These are phyloP conservation scores for Scheffersomyces lignicola DNA, from an alignment of 1,139 yeast genomes.

Conservation along the genomic window DNA sequence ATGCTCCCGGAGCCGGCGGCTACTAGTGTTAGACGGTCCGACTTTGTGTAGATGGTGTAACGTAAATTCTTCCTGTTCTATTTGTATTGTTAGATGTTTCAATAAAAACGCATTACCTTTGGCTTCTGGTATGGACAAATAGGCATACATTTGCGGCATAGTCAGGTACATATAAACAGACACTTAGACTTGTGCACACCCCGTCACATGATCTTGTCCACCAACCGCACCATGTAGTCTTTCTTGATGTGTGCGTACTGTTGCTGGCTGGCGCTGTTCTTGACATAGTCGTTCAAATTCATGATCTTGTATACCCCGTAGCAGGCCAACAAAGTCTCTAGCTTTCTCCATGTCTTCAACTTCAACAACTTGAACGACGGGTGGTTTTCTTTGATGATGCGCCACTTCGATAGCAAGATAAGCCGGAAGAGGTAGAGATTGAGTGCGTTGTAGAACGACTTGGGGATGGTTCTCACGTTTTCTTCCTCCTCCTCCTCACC, in stretches of 20 bases:
- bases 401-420: constrained; percentile 43
- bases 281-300: constrained; percentile 39
- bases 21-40: constrained; percentile 22
- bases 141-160: no score
- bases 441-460: constrained; percentile 28
- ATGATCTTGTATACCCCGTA: constrained; percentile 40
- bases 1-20: constrained; percentile 65
- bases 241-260: constrained; percentile 18
- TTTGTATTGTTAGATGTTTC: no score
- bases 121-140: no score
- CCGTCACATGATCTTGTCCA: constrained; percentile 24
- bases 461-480: constrained; percentile 26
- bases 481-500: constrained; percentile 14
- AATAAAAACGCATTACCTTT: no score
- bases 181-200: no score
- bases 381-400: constrained; percentile 41
- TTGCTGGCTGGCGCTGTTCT: constrained; percentile 9
- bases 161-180: no score
- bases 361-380: constrained; percentile 29
- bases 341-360: constrained; percentile 29
- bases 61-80: no score
- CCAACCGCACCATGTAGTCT: constrained; percentile 19
- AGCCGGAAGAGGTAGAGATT: constrained; percentile 37
- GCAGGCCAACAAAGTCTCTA: constrained; percentile 40
- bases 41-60: no score